Evolutionary conservation across 345 rosid genomes (phyloP).

Genomic region (Arabis hirsuta): DNA sequence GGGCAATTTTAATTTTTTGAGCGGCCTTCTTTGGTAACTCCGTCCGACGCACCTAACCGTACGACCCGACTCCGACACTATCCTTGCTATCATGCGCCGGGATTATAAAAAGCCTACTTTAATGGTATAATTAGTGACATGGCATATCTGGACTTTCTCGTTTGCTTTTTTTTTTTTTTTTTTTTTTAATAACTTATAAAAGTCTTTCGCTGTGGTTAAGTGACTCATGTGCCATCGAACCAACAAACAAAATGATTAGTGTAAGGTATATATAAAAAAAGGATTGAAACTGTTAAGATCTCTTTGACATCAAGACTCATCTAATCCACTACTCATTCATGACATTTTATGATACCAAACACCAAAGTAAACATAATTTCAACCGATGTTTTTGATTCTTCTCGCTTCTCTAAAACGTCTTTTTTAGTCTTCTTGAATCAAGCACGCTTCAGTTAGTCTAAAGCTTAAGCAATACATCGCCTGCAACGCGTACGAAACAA

Average conservation of each 20-base stretch:
- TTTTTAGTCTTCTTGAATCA: conserved; percentile 46
- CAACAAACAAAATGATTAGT: background rate
- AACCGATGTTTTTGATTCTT: background rate
- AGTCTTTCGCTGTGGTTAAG: too few species aligned
- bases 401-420: background rate
- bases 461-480: conserved; percentile 97
- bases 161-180: too few species aligned
- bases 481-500: conserved; percentile 45
- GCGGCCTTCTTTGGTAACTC: conserved; percentile 38
- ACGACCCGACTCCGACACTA: background rate
- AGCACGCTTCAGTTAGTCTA: conserved; percentile 82
- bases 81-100: conserved; percentile 16
- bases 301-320: background rate
- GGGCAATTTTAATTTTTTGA: conserved; percentile 8
- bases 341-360: background rate
- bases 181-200: too few species aligned
- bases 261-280: background rate
- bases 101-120: background rate
- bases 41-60: conserved; percentile 30
- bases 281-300: background rate
- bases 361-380: background rate
- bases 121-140: background rate
- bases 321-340: conserved; percentile 2
- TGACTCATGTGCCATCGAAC: background rate
- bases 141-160: too few species aligned